Evolutionary conservation across 306 rosid genomes (phyloP).

Genomic region (Citrullus colocynthis): DNA sequence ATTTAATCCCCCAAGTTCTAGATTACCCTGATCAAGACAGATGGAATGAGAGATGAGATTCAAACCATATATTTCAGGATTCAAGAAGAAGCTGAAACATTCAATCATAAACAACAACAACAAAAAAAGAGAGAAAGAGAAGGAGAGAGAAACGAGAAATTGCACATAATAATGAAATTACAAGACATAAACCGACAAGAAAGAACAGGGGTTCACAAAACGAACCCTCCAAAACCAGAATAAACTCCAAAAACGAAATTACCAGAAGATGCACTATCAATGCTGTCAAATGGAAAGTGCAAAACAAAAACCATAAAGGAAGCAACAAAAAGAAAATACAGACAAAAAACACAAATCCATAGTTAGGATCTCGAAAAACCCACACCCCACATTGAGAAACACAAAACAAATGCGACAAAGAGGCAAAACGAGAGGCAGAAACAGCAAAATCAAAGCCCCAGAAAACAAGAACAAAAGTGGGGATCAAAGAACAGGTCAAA

Average conservation of each 20-base stretch:
- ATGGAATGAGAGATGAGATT: conserved; percentile 21
- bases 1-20: conserved; percentile 25
- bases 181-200: not conserved
- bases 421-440: conserved; percentile 1
- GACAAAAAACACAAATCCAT: not conserved
- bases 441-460: not conserved
- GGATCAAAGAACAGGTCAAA: conserved; percentile 22
- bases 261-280: not conserved
- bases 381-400: not conserved
- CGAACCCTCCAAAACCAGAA: conserved; percentile 4
- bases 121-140: not conserved
- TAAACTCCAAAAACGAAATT: conserved; percentile 8
- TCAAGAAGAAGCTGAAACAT: conserved; percentile 16
- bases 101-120: not conserved
- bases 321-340: not conserved
- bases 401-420: not conserved
- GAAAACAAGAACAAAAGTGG: conserved; percentile 8
- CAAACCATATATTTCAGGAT: conserved; percentile 25
- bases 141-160: not conserved
- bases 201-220: not conserved
- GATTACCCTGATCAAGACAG: conserved; percentile 45
- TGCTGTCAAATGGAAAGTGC: not conserved
- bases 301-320: not conserved
- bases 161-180: not conserved
- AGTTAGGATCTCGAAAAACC: not conserved